Base-by-base conservation (phyloP, 352 stramenopile species). In the Phytophthora pinifolia region DNA sequence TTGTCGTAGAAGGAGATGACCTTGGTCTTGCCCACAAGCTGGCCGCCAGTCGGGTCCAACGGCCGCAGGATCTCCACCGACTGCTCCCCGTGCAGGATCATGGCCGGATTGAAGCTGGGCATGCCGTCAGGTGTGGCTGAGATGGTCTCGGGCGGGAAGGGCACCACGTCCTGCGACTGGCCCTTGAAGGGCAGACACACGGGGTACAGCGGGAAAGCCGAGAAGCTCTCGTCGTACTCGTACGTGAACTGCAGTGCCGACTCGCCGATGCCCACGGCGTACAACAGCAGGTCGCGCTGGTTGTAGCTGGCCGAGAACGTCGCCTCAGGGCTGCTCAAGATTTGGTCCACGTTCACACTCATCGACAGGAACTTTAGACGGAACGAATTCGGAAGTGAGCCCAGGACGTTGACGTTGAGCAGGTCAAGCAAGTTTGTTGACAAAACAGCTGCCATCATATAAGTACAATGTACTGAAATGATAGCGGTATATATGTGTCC, bases 171-270 rank as follows among this genome's bases (percentile, higher is more conserved):
- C 29, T 96, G 84, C 36, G 79, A 91, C 41, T 77, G 71, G 56
- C 86, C 88, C 61, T 96, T 96, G 66, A 96, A 97, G 25, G 70
- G 62, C 46, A 97, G 66, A 60, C 88, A 85, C 37, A 96, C 80
- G 2, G 88, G 84, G 73, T 94, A 97, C 20, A 93, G 72, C 12
- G 89, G 89, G 71, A 97, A 97, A 6, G 85, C 87, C 13, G 73
- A 65, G 67, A 97, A 97, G 45, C 80, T 74, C 29, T 89, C 81
- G 49, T 91, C 51, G 54, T 76, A 89, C 63, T 97, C 89, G 70
- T 96, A 94, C 42, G 85, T 92, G 69, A 95, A 97, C 59, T 91
- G 82, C 36, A 96, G 72, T 29, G 86, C 72, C 2, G 75, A 79
- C 57, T 88, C 90, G 59, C 89, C 88, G 54, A 97, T 96, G 46